These are phyloP conservation scores for Suillus tomentosus DNA, from an alignment of 768 basidiomycete species.

Conservation along the genomic window DNA sequence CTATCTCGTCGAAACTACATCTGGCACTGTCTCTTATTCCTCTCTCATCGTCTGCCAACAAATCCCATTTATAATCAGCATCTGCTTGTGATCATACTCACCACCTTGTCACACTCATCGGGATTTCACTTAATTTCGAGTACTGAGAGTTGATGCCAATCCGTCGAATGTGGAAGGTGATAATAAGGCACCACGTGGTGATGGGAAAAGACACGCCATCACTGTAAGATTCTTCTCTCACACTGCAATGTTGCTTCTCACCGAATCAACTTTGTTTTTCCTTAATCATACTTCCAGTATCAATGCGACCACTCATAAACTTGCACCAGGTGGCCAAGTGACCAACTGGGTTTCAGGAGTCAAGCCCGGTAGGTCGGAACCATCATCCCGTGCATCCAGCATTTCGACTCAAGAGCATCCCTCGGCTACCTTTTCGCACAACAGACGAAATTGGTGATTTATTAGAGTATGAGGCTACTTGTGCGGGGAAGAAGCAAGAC, in stretches of 20 bases:
- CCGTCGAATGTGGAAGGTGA: too few species aligned
- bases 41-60: too few species aligned
- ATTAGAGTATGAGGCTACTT: neutral
- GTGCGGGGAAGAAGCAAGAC: neutral
- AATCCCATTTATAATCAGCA: too few species aligned
- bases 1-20: too few species aligned
- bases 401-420: neutral
- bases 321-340: neutral
- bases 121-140: too few species aligned
- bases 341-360: neutral
- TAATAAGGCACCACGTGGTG: too few species aligned
- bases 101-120: too few species aligned
- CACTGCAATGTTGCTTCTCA: slow-evolving; percentile 6
- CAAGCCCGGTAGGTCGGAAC: neutral
- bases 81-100: too few species aligned
- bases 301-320: neutral
- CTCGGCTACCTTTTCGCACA: neutral
- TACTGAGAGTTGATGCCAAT: too few species aligned
- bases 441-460: neutral
- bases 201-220: too few species aligned
- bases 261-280: slow-evolving; percentile 9
- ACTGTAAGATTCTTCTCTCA: too few species aligned
- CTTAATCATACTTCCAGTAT: slow-evolving; percentile 8
- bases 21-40: too few species aligned
- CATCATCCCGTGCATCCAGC: neutral